Evolutionary conservation across 2,329 filamentous ascomycete species (phyloP).

Genomic region (Neofusicoccum sp.): DNA sequence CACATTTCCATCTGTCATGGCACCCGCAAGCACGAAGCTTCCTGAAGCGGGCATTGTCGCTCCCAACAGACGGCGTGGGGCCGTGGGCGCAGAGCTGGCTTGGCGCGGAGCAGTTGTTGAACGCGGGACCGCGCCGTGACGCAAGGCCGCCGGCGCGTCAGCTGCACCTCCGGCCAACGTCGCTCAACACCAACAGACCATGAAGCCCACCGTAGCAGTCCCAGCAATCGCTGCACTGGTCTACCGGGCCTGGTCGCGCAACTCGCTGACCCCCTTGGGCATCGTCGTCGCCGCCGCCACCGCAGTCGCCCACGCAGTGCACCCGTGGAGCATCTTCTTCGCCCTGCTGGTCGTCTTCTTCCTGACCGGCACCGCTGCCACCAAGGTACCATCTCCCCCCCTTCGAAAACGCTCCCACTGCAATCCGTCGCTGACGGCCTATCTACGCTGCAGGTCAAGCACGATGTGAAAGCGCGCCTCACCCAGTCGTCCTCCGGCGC

Average conservation of each 20-base stretch:
- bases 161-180: slow-evolving; percentile 4
- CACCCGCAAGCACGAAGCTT: background rate
- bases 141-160: background rate
- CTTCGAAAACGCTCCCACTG: background rate
- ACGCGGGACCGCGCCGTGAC: background rate
- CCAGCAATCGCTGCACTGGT: slow-evolving; percentile 41
- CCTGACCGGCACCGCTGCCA: slow-evolving; percentile 78
- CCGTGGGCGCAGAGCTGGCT: background rate
- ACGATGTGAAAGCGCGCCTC: slow-evolving; percentile 78
- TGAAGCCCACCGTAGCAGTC: slow-evolving; percentile 30
- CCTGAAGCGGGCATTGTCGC: background rate
- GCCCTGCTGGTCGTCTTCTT: slow-evolving; percentile 83
- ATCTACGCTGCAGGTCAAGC: slow-evolving; percentile 67
- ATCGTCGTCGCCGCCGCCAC: slow-evolving; percentile 73
- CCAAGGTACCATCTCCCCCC: slow-evolving; percentile 61
- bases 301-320: slow-evolving; percentile 79
- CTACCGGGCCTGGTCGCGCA: slow-evolving; percentile 43
- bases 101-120: slow-evolving; percentile 12
- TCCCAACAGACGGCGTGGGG: slow-evolving; percentile 1
- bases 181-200: slow-evolving; percentile 20
- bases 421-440: background rate
- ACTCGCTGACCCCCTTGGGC: slow-evolving; percentile 75
- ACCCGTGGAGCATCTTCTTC: slow-evolving; percentile 94
- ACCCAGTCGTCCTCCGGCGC: slow-evolving; percentile 76
- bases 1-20: background rate